Base-by-base conservation (phyloP, 2,329 filamentous ascomycete genomes). In the Epichloe typhina region DNA sequence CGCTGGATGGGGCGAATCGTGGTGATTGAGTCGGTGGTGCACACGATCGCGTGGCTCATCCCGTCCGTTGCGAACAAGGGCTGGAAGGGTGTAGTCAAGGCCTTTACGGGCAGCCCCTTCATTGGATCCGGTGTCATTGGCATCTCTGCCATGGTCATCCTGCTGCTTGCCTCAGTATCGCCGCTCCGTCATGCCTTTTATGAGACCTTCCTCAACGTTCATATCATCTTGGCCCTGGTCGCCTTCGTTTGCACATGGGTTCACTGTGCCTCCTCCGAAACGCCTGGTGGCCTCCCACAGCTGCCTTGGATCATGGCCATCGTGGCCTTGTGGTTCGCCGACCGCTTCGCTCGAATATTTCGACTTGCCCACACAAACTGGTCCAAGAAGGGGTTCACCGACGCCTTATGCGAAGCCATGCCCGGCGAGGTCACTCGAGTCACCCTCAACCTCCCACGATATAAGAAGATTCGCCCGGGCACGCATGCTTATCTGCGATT, bases 151-250 rank as follows among this genome's bases (percentile, higher is more conserved):
- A 77, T 95, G 62, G 59, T 79, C 40, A 63, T 86, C 43, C 72
- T 97, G 44, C 62, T 86, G 50, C 61, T 95, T 48, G 72, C 84
- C 31, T 84, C 88, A 9, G 71, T 86, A 50, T 91, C 88, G 2
- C 84, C 89, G 0, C 63, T 98, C 48, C 83, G 93, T 54, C 91
- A 96, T 66, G 89, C 90, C 39, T 96, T 95, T 65, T 98, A 98
- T 71, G 93, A 98, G 70, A 94, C 88, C 1, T 98, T 98, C 70
- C 77, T 97, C 59, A 88, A 86, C 63, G 69, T 84, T 33, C 93
- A 97, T 69, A 89, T 95, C 58, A 66, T 86, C 38, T 70, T 95
- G 47, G 88, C 83, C 39, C 66, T 84, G 37, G 62, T 87, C 50
- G 72, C 74, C 46, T 77, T 96, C 47, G 72, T 79, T 51, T 83